Evolutionary conservation across 345 rosid genomes (phyloP).

Genomic region (Zanthoxylum bungeanum): DNA sequence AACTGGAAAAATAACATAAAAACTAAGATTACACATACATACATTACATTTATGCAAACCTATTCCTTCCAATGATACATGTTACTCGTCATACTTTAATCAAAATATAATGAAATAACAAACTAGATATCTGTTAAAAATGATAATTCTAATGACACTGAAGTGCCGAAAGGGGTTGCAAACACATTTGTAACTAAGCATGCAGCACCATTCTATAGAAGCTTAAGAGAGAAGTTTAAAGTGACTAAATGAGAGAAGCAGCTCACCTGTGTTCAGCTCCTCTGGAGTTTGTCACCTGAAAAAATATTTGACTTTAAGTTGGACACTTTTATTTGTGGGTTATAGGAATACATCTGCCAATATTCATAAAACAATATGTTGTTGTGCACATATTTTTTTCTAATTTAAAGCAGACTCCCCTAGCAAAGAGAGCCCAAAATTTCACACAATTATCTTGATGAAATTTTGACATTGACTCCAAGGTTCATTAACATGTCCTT

Average conservation of each 20-base stretch:
- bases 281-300: conserved; percentile 52
- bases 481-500: background rate
- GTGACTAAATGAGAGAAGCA: too few species aligned
- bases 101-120: background rate
- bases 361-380: background rate
- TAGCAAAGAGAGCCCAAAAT: background rate
- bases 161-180: background rate
- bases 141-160: background rate
- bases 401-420: background rate
- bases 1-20: background rate
- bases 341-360: background rate
- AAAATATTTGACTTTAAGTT: conserved; percentile 20
- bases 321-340: conserved; percentile 2
- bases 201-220: conserved; percentile 2
- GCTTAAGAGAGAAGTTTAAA: background rate
- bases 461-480: background rate
- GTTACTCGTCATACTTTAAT: background rate
- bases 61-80: background rate
- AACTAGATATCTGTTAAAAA: background rate
- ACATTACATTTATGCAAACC: background rate
- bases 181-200: background rate
- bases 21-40: background rate
- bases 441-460: background rate
- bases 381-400: background rate
- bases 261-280: conserved; percentile 46